phyloP scores from a whole-genome alignment of 2,329 filamentous ascomycete genomes.

The Chlorencoelia australis region DNA sequence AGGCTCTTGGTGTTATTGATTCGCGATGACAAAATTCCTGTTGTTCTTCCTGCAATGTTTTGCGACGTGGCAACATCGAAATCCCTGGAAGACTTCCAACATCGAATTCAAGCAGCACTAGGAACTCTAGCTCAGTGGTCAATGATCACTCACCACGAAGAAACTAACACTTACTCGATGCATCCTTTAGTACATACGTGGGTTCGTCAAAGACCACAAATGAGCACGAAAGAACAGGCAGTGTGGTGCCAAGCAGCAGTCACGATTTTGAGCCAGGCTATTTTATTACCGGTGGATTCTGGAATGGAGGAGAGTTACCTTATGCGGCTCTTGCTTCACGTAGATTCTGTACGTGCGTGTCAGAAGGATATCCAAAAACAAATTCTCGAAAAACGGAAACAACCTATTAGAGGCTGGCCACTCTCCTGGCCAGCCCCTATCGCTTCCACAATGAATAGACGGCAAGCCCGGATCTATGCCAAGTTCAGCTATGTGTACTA shows the following conservation, averaged over 20 bases:
- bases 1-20: no score
- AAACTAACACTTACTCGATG: conserved; percentile 23
- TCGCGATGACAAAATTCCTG: no score
- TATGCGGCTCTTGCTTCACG: conserved; percentile 22
- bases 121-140: conserved; percentile 16
- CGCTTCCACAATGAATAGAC: no score
- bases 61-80: no score
- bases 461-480: conserved; percentile 2
- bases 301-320: conserved; percentile 14
- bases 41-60: no score
- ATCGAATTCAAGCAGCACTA: conserved; percentile 18
- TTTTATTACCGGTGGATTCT: conserved; percentile 21
- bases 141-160: conserved; percentile 17
- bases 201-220: conserved; percentile 24
- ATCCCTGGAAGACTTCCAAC: conserved; percentile 8
- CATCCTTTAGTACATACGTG: conserved; percentile 27
- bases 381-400: no score
- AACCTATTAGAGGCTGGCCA: no score
- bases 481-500: conserved; percentile 22
- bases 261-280: conserved; percentile 17
- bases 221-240: conserved; percentile 20
- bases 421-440: no score
- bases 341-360: conserved; percentile 18
- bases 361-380: no score
- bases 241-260: conserved; percentile 25